phyloP scores from a whole-genome alignment of 768 basidiomycete species.

The Phylloporus rhodoxanthus region DNA sequence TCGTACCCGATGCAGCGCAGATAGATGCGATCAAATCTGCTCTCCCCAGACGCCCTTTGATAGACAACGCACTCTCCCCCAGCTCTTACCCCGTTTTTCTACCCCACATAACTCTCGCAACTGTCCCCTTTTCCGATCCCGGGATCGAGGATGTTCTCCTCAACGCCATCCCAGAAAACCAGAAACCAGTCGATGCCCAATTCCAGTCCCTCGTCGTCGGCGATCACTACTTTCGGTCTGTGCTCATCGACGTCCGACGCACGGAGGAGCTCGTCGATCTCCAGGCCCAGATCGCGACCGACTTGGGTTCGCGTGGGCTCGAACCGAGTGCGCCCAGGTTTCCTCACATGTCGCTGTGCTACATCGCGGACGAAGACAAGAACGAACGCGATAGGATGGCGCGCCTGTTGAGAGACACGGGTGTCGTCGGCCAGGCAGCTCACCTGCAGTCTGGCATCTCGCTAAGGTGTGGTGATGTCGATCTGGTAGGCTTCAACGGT shows the following conservation, averaged over 20 bases:
- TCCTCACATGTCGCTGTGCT: constrained; percentile 71
- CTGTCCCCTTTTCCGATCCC: constrained; percentile 29
- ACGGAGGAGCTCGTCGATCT: constrained; percentile 43
- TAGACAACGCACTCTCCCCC: constrained; percentile 15
- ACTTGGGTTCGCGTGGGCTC: constrained; percentile 30
- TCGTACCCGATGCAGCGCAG: constrained; percentile 51
- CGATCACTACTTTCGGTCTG: constrained; percentile 64
- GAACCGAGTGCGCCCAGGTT: constrained; percentile 50
- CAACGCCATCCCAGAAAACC: constrained; percentile 33
- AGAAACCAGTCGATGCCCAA: constrained; percentile 34
- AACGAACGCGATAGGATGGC: constrained; percentile 46
- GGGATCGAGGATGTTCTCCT: constrained; percentile 26
- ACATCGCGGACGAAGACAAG: constrained; percentile 63
- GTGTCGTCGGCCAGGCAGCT: constrained; percentile 31
- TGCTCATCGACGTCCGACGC: constrained; percentile 49
- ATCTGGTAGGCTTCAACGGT: constrained; percentile 40
- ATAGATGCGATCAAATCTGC: constrained; percentile 38
- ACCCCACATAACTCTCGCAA: constrained; percentile 67
- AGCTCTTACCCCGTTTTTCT: constrained; percentile 55
- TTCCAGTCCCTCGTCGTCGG: constrained; percentile 56
- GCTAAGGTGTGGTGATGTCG: constrained; percentile 23
- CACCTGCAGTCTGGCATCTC: constrained; percentile 18
- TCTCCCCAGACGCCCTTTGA: constrained; percentile 39
- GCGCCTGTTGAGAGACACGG: constrained; percentile 35
- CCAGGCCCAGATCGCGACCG: constrained; percentile 42